These are phyloP conservation scores for Cordyceps tenuipes DNA, from an alignment of 2,329 filamentous ascomycete species.

Conservation along the genomic window DNA sequence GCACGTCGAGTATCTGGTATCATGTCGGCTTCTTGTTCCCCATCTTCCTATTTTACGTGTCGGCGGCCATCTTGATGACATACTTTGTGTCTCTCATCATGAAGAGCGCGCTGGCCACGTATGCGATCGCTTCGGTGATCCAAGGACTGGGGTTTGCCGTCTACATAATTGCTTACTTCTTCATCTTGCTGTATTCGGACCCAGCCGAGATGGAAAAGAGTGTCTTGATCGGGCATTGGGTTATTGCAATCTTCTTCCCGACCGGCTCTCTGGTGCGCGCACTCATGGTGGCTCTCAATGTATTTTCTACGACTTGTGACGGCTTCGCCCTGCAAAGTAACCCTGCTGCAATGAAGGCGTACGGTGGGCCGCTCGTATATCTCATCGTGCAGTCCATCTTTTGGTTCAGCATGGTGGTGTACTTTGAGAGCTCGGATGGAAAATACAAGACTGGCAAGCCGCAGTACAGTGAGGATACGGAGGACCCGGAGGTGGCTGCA, in stretches of 20 bases:
- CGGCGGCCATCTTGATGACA: conserved; percentile 61
- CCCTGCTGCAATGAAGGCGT: conserved; percentile 60
- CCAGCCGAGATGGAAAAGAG: conserved; percentile 57
- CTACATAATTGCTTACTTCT: conserved; percentile 60
- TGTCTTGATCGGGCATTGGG: conserved; percentile 64
- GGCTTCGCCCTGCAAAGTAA: conserved; percentile 52
- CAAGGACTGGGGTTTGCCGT: conserved; percentile 61
- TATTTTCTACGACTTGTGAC: conserved; percentile 67
- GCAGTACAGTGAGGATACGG: conserved; percentile 12
- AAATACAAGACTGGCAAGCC: conserved; percentile 14
- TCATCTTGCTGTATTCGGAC: conserved; percentile 63
- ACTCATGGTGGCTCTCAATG: conserved; percentile 65
- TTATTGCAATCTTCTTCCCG: conserved; percentile 62
- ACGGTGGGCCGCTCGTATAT: conserved; percentile 74
- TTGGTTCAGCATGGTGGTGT: conserved; percentile 61
- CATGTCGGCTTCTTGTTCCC: conserved; percentile 68
- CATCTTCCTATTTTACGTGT: conserved; percentile 65
- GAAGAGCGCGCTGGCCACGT: conserved; percentile 66
- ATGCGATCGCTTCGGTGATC: conserved; percentile 66
- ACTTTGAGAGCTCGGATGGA: conserved; percentile 58
- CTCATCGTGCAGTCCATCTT: conserved; percentile 61
- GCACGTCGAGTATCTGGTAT: conserved; percentile 58
- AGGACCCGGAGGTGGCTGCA: conserved; percentile 21
- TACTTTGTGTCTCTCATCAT: conserved; percentile 72
- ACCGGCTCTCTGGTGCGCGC: conserved; percentile 63